phyloP scores from a whole-genome alignment of 2,329 filamentous ascomycete species.

The Cladosporium phlei region DNA sequence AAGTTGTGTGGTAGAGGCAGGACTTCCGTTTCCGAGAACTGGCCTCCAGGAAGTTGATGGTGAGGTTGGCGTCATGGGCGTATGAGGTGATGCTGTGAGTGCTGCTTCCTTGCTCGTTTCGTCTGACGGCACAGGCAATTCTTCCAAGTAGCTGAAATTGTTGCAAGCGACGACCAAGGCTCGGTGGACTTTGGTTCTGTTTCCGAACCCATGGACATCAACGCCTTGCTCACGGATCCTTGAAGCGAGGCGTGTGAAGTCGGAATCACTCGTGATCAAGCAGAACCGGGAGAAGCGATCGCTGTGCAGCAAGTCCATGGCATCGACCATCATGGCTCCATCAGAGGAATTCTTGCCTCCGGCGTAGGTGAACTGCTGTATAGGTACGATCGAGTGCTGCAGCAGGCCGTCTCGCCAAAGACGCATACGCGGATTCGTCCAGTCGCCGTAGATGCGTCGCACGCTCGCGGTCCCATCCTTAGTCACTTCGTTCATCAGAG shows the following conservation, averaged over 20 bases:
- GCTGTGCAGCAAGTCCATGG: constrained; percentile 34
- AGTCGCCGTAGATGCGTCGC: constrained; percentile 30
- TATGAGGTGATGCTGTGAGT: background rate
- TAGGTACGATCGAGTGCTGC: constrained; percentile 25
- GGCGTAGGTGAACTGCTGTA: constrained; percentile 31
- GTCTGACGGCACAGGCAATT: constrained; percentile 18
- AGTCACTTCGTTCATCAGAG: constrained; percentile 30
- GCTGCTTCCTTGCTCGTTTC: constrained; percentile 14
- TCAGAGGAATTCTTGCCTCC: constrained; percentile 30
- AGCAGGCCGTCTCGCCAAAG: constrained; percentile 25
- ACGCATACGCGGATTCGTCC: constrained; percentile 23
- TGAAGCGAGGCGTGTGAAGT: constrained; percentile 33
- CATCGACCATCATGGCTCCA: constrained; percentile 35
- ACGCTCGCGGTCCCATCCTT: constrained; percentile 31
- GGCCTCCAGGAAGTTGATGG: background rate
- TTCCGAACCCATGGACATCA: constrained; percentile 33
- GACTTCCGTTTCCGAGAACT: background rate
- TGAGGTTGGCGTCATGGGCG: background rate
- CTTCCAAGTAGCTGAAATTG: constrained; percentile 30
- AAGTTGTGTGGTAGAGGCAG: background rate
- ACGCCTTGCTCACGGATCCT: constrained; percentile 34
- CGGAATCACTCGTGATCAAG: constrained; percentile 35
- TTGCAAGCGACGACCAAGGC: constrained; percentile 29
- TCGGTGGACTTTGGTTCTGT: constrained; percentile 25
- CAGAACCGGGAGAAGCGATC: constrained; percentile 32